Evolutionary conservation across 1,284 basidiomycete species (phyloP).

Genomic region (Cerrena zonata): DNA sequence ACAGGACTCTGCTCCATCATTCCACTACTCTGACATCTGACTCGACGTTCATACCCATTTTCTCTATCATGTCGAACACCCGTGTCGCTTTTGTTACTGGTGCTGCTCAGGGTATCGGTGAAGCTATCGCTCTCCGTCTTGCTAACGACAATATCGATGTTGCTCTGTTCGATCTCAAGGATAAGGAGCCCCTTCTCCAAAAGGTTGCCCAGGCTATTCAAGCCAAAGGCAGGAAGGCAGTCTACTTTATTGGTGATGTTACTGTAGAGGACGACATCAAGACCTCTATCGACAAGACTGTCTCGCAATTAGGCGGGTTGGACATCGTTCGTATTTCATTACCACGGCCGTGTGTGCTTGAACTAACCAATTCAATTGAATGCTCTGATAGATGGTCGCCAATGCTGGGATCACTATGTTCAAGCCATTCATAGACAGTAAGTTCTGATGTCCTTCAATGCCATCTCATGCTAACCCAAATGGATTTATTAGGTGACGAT

Average conservation of each 20-base stretch:
- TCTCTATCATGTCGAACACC: constrained; percentile 3
- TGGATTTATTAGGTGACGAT: constrained; percentile 5
- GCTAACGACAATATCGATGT: constrained; percentile 22
- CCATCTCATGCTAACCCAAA: neutral
- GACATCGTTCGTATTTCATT: constrained; percentile 14
- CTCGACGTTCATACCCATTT: no score
- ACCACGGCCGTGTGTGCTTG: neutral
- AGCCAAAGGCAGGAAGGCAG: constrained; percentile 11
- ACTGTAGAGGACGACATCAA: constrained; percentile 17
- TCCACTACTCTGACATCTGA: no score
- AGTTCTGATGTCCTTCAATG: neutral
- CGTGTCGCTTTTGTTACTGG: constrained; percentile 22
- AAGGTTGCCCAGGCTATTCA: constrained; percentile 16
- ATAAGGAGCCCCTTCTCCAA: constrained; percentile 10
- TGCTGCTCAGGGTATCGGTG: constrained; percentile 21
- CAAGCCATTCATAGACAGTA: constrained; percentile 20
- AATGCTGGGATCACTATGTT: constrained; percentile 28
- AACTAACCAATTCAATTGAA: neutral
- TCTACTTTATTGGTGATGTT: constrained; percentile 16
- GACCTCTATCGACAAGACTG: constrained; percentile 17
- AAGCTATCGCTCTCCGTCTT: constrained; percentile 19
- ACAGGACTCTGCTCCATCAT: no score
- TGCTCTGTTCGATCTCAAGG: constrained; percentile 18
- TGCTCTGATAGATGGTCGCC: constrained; percentile 25
- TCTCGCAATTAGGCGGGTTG: constrained; percentile 17